Evolutionary conservation across 192 early-diverging fungal genomes (phyloP).

Genomic region (Coemansia sp.): DNA sequence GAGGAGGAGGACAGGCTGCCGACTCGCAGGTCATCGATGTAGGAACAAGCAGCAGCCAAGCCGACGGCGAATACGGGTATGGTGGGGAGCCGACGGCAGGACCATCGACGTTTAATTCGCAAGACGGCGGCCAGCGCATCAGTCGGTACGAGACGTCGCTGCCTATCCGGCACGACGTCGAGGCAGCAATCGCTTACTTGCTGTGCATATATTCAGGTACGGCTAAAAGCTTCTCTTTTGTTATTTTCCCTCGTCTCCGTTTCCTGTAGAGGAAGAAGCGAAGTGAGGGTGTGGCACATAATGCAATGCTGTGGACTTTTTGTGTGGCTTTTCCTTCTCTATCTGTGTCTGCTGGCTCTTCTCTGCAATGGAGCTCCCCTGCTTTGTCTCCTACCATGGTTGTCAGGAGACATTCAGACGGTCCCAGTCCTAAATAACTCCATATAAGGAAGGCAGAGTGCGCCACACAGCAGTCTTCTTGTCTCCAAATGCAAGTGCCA

Average conservation of each 20-base stretch:
- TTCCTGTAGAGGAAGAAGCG: background rate
- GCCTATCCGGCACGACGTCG: conserved; percentile 69
- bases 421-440: background rate
- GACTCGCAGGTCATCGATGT: conserved; percentile 38
- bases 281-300: background rate
- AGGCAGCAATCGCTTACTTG: conserved; percentile 69
- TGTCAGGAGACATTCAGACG: background rate
- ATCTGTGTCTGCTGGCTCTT: too few relatives aligned
- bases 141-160: conserved; percentile 80
- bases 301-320: too few relatives aligned
- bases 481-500: too few relatives aligned
- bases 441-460: background rate
- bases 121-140: conserved; percentile 60
- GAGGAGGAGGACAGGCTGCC: background rate
- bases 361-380: too few relatives aligned
- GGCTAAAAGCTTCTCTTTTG: background rate
- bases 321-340: too few relatives aligned
- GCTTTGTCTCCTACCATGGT: too few relatives aligned
- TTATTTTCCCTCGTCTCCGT: background rate
- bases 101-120: conserved; percentile 50
- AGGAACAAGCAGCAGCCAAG: background rate
- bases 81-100: conserved; percentile 39
- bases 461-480: background rate
- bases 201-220: conserved; percentile 59
- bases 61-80: conserved; percentile 17